These are phyloP conservation scores for Citropsis articulata DNA, from an alignment of 345 rosid genomes.

Conservation along the genomic window DNA sequence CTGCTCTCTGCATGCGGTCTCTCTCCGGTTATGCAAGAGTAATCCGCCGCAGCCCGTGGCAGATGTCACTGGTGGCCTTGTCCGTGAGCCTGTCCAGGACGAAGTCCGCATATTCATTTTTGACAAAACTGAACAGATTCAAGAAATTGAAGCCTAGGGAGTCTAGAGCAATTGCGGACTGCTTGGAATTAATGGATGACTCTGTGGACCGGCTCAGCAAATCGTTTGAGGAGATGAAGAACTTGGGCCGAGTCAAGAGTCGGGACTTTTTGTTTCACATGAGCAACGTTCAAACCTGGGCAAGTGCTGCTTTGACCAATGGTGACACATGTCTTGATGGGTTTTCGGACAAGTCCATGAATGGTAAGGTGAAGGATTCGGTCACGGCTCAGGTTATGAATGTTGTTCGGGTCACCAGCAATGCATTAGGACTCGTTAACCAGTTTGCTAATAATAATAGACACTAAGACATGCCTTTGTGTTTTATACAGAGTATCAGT, in stretches of 20 bases:
- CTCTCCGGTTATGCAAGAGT: conserved; percentile 50
- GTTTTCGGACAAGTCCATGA: conserved; percentile 55
- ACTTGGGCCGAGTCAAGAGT: conserved; percentile 39
- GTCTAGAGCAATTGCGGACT: conserved; percentile 60
- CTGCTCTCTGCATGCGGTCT: conserved; percentile 58
- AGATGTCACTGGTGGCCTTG: conserved; percentile 69
- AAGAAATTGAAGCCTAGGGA: conserved; percentile 53
- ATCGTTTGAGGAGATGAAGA: conserved; percentile 60
- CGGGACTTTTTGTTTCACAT: conserved; percentile 57
- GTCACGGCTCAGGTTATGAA: conserved; percentile 48
- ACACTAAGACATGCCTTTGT: conserved; percentile 7
- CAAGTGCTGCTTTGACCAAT: conserved; percentile 88
- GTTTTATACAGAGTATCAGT: too few relatives aligned
- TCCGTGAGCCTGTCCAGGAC: conserved; percentile 59
- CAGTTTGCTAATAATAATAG: conserved; percentile 45
- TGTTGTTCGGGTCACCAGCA: conserved; percentile 78
- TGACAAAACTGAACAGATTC: conserved; percentile 44
- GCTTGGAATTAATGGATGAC: conserved; percentile 63
- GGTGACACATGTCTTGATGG: conserved; percentile 87
- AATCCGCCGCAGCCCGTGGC: conserved; percentile 57
- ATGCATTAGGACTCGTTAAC: conserved; percentile 69
- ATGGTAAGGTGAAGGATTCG: conserved; percentile 63
- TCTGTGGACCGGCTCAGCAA: conserved; percentile 62
- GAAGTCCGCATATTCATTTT: conserved; percentile 46
- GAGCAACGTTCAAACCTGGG: conserved; percentile 92